These are phyloP conservation scores for Tillandsia fasciculata DNA, from an alignment of 176 grass and related monocot genomes.

Conservation along the genomic window DNA sequence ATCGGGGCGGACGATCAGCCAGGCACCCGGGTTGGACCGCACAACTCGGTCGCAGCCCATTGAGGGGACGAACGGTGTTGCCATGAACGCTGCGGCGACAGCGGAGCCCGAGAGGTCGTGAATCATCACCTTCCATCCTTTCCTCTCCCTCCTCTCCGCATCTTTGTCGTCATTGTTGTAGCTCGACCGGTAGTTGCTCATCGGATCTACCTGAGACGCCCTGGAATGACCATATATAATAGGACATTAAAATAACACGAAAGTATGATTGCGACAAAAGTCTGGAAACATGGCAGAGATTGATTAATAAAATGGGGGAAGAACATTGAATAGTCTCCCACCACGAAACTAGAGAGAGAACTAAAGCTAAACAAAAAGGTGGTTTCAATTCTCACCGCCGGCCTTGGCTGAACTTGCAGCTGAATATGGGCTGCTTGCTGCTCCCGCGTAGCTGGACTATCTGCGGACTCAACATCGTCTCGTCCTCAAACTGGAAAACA, in stretches of 20 bases:
- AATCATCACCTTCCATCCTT: slow-evolving; percentile 84
- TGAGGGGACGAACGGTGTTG: slow-evolving; percentile 81
- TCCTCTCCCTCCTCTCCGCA: slow-evolving; percentile 32
- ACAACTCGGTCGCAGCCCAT: slow-evolving; percentile 58
- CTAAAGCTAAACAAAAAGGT: background rate
- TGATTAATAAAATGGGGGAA: background rate
- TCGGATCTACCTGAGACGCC: slow-evolving; percentile 33
- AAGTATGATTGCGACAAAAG: background rate
- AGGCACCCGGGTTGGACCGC: slow-evolving; percentile 79
- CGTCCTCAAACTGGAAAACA: slow-evolving; percentile 72
- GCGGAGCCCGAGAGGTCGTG: slow-evolving; percentile 85
- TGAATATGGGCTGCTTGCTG: slow-evolving; percentile 65
- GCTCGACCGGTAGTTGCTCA: slow-evolving; percentile 35
- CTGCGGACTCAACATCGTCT: slow-evolving; percentile 48
- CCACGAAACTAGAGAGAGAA: background rate
- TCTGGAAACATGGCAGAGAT: too few relatives aligned
- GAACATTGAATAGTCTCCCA: background rate
- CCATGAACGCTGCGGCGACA: slow-evolving; percentile 78
- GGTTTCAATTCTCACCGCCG: slow-evolving; percentile 26
- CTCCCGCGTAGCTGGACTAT: slow-evolving; percentile 57
- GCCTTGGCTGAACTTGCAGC: slow-evolving; percentile 78
- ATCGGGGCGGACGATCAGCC: slow-evolving; percentile 55
- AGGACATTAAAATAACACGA: background rate
- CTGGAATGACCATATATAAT: slow-evolving; percentile 20
- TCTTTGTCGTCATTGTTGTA: slow-evolving; percentile 32